Base-by-base conservation (phyloP, 768 basidiomycete genomes). In the Suillus variegatus region DNA sequence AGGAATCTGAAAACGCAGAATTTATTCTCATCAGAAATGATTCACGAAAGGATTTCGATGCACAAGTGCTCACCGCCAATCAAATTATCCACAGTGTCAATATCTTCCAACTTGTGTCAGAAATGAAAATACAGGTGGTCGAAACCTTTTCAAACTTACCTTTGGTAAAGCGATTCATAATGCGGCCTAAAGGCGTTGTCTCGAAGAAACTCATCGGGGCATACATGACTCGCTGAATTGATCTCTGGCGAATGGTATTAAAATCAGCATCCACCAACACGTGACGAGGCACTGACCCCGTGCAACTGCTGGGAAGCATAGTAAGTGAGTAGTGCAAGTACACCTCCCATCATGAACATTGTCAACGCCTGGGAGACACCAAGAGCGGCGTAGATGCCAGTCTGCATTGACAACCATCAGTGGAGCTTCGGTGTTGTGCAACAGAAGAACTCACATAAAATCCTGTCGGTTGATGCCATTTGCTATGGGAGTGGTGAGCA, bases 201-300 rank as follows among this genome's bases (percentile, higher is more conserved):
- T 96, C 95, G 72, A 94, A 96, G 80, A 94, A 95, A 8, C 87
- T 88, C 89, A 93, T 94, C 0, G 94, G 94, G 0, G 93, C 92
- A 73, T 88, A 86, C 84, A 96, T 85, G 57, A 95, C 85, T 25
- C 89, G 85, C 9, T 80, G 77, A 63, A 92, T 85, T 6, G 92
- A 88, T 66, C 76, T 78, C 87, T 89, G 49, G 56, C 60, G 56
- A n/a, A 49, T 54, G 64, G 36, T 10, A 36, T 51, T 8, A n/a
- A 25, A 2, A 4, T 60, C 3, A 38, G 43, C 28, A 44, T 49
- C 5, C n/a, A 36, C 8, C 4, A 63, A 41, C 4, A 52, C n/a
- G 44, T 25, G 13, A 20, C 8, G n/a, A 22, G 3, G 14, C 1
- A 69, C 82, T 40, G 52, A 86, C 88, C 65, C 77, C 81, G 71